A percentile compares a stretch with the other conserved stretches of the same genome.
Evolutionary conservation across 768 basidiomycete genomes (phyloP).

Genomic region (Mycena capillaripes): DNA sequence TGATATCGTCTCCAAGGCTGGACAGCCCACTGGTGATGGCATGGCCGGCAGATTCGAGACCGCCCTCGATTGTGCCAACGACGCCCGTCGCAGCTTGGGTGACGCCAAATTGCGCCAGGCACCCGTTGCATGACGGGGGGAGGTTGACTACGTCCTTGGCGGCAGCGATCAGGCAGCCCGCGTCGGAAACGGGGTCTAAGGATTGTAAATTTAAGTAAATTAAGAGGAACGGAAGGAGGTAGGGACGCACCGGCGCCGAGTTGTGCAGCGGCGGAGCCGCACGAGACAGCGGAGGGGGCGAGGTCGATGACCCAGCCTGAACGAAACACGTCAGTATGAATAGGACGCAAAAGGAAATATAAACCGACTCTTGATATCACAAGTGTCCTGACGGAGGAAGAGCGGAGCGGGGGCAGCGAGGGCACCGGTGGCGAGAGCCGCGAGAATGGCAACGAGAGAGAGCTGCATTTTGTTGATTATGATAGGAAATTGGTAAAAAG

Average conservation of each 20-base stretch:
- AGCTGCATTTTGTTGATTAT: conserved; percentile 26
- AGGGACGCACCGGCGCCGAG: conserved; percentile 22
- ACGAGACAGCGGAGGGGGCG: conserved; percentile 27
- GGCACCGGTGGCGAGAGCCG: conserved; percentile 14
- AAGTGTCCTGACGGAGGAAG: conserved; percentile 5
- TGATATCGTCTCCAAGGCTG: neutral
- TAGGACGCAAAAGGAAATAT: neutral
- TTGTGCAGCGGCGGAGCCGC: conserved; percentile 29
- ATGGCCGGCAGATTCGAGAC: no score
- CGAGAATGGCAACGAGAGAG: conserved; percentile 26
- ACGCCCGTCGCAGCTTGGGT: neutral
- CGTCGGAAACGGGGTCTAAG: conserved; percentile 29
- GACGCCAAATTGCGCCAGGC: conserved; percentile 22
- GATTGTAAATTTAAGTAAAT: neutral
- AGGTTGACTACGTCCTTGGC: conserved; percentile 15
- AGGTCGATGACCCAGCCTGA: conserved; percentile 31
- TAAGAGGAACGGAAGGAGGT: neutral
- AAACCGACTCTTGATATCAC: conserved; percentile 29
- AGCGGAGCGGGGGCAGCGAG: conserved; percentile 9
- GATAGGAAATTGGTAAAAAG: neutral
- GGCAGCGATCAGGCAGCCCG: conserved; percentile 31
- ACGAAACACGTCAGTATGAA: neutral
- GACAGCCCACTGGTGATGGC: neutral
- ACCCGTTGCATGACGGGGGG: conserved; percentile 27
- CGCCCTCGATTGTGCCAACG: neutral